These are phyloP conservation scores for Crataegus laevigata DNA, from an alignment of 306 rosid species.

Conservation along the genomic window DNA sequence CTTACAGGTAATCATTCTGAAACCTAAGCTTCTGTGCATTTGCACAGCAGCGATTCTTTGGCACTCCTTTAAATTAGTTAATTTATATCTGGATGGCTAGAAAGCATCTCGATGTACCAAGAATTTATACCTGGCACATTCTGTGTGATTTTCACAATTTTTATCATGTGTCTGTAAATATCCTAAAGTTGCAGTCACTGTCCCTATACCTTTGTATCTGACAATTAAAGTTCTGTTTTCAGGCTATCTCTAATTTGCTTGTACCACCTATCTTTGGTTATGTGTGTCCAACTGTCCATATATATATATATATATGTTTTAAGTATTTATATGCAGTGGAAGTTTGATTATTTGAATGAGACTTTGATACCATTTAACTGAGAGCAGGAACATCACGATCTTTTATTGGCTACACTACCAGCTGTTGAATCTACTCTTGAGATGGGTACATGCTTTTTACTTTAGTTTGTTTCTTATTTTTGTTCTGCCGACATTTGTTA, in stretches of 20 bases:
- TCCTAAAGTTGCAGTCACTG: not conserved
- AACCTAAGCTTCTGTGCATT: not conserved
- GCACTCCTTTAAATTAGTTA: not conserved
- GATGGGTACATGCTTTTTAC: slow-evolving; percentile 32
- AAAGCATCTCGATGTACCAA: not conserved
- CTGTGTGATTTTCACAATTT: not conserved
- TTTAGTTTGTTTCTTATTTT: not conserved
- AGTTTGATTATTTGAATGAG: not conserved
- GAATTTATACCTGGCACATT: not conserved
- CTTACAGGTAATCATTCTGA: slow-evolving; percentile 49
- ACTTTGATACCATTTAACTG: not conserved
- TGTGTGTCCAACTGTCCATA: too few species aligned
- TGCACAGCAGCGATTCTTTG: not conserved
- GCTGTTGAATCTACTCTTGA: slow-evolving; percentile 85
- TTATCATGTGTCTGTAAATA: not conserved
- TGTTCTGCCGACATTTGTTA: slow-evolving; percentile 3
- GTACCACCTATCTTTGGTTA: not conserved
- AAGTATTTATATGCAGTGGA: not conserved
- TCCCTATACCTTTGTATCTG: not conserved
- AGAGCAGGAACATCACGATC: slow-evolving; percentile 93
- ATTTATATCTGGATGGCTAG: not conserved
- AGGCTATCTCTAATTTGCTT: not conserved
- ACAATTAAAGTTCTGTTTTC: not conserved
- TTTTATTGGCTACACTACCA: slow-evolving; percentile 70
- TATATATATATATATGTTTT: not conserved